phyloP scores from a whole-genome alignment of 805 yeast species.

The Schizosaccharomyces lindneri region DNA sequence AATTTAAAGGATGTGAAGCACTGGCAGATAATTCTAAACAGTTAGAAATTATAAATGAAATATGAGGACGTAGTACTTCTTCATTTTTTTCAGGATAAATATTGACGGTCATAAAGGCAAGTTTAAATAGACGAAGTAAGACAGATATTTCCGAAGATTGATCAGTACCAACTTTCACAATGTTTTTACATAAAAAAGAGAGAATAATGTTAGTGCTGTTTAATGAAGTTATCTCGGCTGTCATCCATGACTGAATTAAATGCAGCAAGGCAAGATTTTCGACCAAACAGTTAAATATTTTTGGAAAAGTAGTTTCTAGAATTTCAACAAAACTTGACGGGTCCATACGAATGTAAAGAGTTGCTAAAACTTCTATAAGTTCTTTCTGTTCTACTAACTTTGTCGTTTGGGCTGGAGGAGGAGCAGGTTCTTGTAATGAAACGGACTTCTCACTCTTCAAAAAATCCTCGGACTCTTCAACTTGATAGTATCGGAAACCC shows the following conservation, averaged over 20 bases:
- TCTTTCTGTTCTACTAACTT: constrained; percentile 60
- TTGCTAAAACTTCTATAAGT: constrained; percentile 81
- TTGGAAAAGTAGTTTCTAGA: constrained; percentile 53
- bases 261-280: constrained; percentile 68
- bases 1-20: constrained; percentile 75
- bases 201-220: constrained; percentile 70
- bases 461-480: constrained; percentile 10
- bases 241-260: constrained; percentile 78
- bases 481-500: constrained; percentile 50
- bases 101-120: constrained; percentile 89
- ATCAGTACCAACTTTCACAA: constrained; percentile 57
- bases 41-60: constrained; percentile 57
- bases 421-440: constrained; percentile 14
- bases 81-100: constrained; percentile 70
- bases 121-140: constrained; percentile 61
- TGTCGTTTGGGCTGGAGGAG: constrained; percentile 5
- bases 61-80: constrained; percentile 63
- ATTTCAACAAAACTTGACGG: constrained; percentile 90
- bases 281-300: constrained; percentile 52
- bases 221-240: constrained; percentile 82
- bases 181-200: constrained; percentile 44
- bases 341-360: constrained; percentile 79
- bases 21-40: constrained; percentile 57
- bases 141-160: constrained; percentile 67
- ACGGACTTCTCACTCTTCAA: constrained; percentile 7